Conservation (phyloP, 768 basidiomycete genomes). For the Suillus cothurnatus region DNA sequence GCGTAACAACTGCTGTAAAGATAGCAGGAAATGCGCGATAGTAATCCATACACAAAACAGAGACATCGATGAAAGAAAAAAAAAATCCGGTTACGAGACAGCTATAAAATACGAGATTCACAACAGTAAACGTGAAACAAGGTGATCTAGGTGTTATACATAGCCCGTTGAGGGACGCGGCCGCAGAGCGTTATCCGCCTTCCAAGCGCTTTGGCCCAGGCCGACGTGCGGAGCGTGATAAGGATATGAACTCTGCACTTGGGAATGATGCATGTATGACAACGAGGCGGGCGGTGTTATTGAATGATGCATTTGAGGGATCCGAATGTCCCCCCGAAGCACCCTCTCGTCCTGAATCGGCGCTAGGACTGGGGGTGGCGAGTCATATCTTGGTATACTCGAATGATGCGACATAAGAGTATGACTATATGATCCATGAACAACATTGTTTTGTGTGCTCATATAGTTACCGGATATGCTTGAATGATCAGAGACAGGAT, state of each 20-base stretch:
- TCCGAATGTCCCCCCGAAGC: constrained; percentile 31
- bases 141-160: background rate
- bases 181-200: constrained; percentile 45
- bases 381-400: constrained; percentile 42
- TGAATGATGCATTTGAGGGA: constrained; percentile 34
- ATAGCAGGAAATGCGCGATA: constrained; percentile 6
- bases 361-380: constrained; percentile 57
- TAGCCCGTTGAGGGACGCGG: constrained; percentile 27
- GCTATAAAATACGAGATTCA: constrained; percentile 12
- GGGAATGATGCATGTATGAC: constrained; percentile 46
- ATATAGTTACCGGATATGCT: constrained; percentile 30
- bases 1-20: constrained; percentile 1
- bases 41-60: constrained; percentile 11
- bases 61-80: constrained; percentile 5
- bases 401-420: constrained; percentile 26
- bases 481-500: constrained; percentile 33
- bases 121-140: background rate
- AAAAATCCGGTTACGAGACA: constrained; percentile 11
- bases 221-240: constrained; percentile 42
- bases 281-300: constrained; percentile 30
- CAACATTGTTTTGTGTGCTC: constrained; percentile 29
- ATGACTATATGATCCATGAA: constrained; percentile 26
- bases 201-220: constrained; percentile 48
- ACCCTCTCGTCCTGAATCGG: constrained; percentile 51
- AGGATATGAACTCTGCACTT: constrained; percentile 40